Percentiles rank a stretch among this genome's conserved stretches.
phyloP scores from a whole-genome alignment of 2,329 filamentous ascomycete genomes.

The Byssoonygena ceratinophila region DNA sequence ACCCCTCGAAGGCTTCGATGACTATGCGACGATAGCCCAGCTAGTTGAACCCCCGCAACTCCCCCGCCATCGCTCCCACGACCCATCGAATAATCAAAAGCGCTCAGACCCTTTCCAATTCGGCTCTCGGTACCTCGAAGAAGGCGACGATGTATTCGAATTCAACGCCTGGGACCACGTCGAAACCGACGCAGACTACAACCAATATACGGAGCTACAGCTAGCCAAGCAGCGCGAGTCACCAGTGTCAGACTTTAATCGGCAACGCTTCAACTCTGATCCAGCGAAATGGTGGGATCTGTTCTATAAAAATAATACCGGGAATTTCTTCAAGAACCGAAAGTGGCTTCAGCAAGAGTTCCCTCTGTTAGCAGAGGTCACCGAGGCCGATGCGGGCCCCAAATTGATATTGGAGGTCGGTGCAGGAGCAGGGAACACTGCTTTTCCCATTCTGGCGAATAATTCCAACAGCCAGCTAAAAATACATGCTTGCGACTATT shows the following conservation, averaged over 20 bases:
- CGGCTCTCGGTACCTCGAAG: constrained; percentile 72
- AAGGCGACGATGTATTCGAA: constrained; percentile 83
- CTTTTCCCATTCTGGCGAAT: constrained; percentile 75
- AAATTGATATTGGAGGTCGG: constrained; percentile 77
- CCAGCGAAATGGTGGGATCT: constrained; percentile 96
- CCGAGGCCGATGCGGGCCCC: constrained; percentile 56
- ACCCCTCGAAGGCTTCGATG: constrained; percentile 19
- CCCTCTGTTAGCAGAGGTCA: constrained; percentile 69
- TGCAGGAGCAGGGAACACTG: constrained; percentile 90
- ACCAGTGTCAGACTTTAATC: constrained; percentile 89
- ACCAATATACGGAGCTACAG: constrained; percentile 73
- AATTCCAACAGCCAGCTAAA: constrained; percentile 74
- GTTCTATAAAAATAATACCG: constrained; percentile 95
- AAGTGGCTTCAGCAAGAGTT: constrained; percentile 98
- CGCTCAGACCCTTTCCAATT: constrained; percentile 90
- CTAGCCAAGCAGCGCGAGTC: constrained; percentile 72
- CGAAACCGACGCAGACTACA: constrained; percentile 79
- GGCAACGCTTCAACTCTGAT: constrained; percentile 74
- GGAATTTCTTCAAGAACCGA: constrained; percentile 97
- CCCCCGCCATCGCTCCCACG: constrained; percentile 57
- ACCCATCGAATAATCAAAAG: constrained; percentile 65
- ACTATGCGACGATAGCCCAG: constrained; percentile 27
- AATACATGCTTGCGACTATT: constrained; percentile 93
- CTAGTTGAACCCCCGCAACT: constrained; percentile 39
- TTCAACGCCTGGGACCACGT: constrained; percentile 99